Evolutionary conservation across 2,329 filamentous ascomycete genomes (phyloP), one percentile per base, ranked within the genome.

Genomic region (Moelleriella libera): DNA sequence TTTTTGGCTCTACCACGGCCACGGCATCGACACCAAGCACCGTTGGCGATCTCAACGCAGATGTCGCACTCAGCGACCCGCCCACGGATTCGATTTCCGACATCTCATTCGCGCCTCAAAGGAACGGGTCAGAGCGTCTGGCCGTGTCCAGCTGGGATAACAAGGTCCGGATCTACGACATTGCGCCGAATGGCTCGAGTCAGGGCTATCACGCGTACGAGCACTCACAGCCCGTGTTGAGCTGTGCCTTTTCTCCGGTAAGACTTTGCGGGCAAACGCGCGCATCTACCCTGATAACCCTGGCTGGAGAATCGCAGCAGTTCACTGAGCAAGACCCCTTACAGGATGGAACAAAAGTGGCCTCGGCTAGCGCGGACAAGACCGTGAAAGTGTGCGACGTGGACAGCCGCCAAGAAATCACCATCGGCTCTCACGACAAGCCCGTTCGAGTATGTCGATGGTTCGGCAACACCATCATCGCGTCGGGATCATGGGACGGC

Each of bases 101-200:
- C 61, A 75, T 98, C 50, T 72, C 80, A 45, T 98, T 96, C 69
- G 89, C 84, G 11, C 80, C 83, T 59, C 73, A 59, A 59, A 68
- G 51, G 59, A 71, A 62, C 58, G 64, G 58, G 43, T 62, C 63
- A 59, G 88, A 97, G 58, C 85, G 94, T 62, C 74, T 98, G 14
- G 88, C 90, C 29, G 86, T 96, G 37, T 73, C 88, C 44, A 95
- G 88, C 57, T 98, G 92, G 92, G 92, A 98, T 68, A 94, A 94
- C 71, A 94, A 95, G 65, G 88, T 97, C 53, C 84, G 89, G 60
- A 90, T 98, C 62, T 98, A 97, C 69, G 88, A 97, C 65, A 88
- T 97, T 61, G 80, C 83, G 54, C 68, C 68, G 48, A 80, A 80
- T 54, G 88, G 88, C 42, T 78, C 85, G 61, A 90, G 85, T 59